Evolutionary conservation across 129 eudicot genomes (phyloP), one percentile per base, ranked within the genome.

Genomic region (Lonicera japonica): DNA sequence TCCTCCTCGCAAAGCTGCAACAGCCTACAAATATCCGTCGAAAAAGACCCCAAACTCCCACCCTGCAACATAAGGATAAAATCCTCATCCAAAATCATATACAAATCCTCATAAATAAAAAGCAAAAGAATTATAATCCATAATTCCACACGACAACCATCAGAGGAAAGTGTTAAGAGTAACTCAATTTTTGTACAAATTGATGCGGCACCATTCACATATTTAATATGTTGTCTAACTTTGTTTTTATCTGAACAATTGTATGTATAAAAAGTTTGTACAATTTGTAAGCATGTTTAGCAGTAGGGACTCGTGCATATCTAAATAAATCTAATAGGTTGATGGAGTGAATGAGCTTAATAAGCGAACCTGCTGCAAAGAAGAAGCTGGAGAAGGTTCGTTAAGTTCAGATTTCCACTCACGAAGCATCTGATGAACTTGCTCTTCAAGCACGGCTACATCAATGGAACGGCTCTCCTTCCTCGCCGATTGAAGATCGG

Each of bases 321-420:
- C 0, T 4, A n/a, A 59, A 60, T 0, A 24, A 56, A 0, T 43
- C 21, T 12, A 18, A 29, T 29, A 29, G 2, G 36, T 29, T 29
- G 36, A 29, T 29, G 6, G 36, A 1, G 36, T 6, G 36, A 15
- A 58, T 25, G 46, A 0, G 57, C n/a, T 7, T 16, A 18, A 13
- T 19, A 6, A 58, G 21, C 46, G 21, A 61, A 78, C 95, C 82
- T 88, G 99, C 82, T 88, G 99, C 34, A 83, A 65, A 11, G 99
- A 88, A 23, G 96, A 74, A 17, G 99, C 96, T 11, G 96, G 96
- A 0, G 99, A 85, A 25, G 95, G 99, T 66, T 87, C 81, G 11
- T 85, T 88, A 63, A 92, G 95, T 68, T 92, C 99, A 67, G 83
- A 65, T 72, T 92, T 85, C 96, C 95, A 92, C 73, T 92, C 99